phyloP scores from a whole-genome alignment of 2,329 filamentous ascomycete genomes.

The Fusarium sp. region DNA sequence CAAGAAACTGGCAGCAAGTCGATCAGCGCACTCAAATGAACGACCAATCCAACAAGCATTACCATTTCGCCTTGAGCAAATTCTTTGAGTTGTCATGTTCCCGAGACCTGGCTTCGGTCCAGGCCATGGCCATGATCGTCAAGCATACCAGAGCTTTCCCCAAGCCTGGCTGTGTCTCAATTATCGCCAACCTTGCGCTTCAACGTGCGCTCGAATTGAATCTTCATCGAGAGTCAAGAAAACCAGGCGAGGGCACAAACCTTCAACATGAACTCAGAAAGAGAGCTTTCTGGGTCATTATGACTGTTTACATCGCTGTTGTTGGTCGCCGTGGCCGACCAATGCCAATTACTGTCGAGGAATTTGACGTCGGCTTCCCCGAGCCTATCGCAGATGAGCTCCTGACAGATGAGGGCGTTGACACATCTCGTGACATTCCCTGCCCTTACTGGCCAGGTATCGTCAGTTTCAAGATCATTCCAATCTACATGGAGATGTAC shows the following conservation, averaged over 20 bases:
- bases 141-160: slow-evolving; percentile 80
- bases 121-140: slow-evolving; percentile 78
- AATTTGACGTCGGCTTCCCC: slow-evolving; percentile 83
- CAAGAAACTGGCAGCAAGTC: slow-evolving; percentile 70
- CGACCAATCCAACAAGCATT: slow-evolving; percentile 78
- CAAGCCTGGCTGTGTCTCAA: slow-evolving; percentile 79
- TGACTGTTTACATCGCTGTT: slow-evolving; percentile 74
- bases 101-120: slow-evolving; percentile 73
- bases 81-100: slow-evolving; percentile 72
- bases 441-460: slow-evolving; percentile 77
- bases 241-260: slow-evolving; percentile 58
- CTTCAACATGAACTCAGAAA: slow-evolving; percentile 81
- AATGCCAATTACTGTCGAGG: slow-evolving; percentile 77
- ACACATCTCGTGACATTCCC: slow-evolving; percentile 63
- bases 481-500: slow-evolving; percentile 78
- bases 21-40: slow-evolving; percentile 67
- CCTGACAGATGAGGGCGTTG: slow-evolving; percentile 72
- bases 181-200: slow-evolving; percentile 73
- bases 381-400: slow-evolving; percentile 77
- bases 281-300: slow-evolving; percentile 79
- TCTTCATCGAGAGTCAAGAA: slow-evolving; percentile 75
- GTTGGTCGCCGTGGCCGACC: slow-evolving; percentile 81
- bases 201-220: slow-evolving; percentile 78
- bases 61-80: slow-evolving; percentile 78
- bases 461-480: slow-evolving; percentile 71